Evolutionary conservation across 2,329 filamentous ascomycete species (phyloP).

Genomic region (Emergomyces orientalis): DNA sequence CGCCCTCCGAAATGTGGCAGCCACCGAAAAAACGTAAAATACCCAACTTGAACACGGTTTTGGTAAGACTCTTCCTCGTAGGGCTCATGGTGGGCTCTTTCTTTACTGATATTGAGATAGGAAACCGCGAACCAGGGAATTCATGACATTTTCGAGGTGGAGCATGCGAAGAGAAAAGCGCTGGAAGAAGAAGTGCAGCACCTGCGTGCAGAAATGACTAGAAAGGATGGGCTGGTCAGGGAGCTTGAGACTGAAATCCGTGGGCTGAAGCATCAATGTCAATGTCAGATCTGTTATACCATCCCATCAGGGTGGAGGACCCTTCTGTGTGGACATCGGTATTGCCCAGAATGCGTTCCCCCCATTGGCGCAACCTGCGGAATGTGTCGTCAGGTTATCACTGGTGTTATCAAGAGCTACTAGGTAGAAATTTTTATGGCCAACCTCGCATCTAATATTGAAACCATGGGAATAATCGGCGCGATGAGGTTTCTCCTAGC

Average conservation of each 20-base stretch:
- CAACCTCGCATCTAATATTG: too few relatives aligned
- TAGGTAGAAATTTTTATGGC: neutral
- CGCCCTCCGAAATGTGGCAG: neutral
- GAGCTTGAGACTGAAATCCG: too few relatives aligned
- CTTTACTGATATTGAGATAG: slow-evolving; percentile 9
- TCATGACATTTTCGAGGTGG: slow-evolving; percentile 3
- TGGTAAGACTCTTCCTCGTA: slow-evolving; percentile 4
- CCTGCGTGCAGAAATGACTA: slow-evolving; percentile 3
- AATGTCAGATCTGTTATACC: too few relatives aligned
- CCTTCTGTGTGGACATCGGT: too few relatives aligned
- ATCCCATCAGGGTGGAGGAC: too few relatives aligned
- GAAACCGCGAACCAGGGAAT: slow-evolving; percentile 6
- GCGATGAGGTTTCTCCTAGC: too few relatives aligned
- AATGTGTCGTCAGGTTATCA: neutral
- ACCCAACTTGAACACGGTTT: neutral
- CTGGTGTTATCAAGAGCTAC: neutral
- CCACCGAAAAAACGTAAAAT: slow-evolving; percentile 6
- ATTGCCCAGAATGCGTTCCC: too few relatives aligned
- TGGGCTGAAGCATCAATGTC: too few relatives aligned
- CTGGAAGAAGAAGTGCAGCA: slow-evolving; percentile 8
- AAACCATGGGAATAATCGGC: too few relatives aligned
- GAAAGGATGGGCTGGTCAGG: too few relatives aligned
- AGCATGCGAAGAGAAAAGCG: slow-evolving; percentile 1
- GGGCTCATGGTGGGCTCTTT: neutral
- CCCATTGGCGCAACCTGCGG: neutral